Evolutionary conservation across 352 stramenopile species (phyloP).

Genomic region (Globisporangium cystogenes): DNA sequence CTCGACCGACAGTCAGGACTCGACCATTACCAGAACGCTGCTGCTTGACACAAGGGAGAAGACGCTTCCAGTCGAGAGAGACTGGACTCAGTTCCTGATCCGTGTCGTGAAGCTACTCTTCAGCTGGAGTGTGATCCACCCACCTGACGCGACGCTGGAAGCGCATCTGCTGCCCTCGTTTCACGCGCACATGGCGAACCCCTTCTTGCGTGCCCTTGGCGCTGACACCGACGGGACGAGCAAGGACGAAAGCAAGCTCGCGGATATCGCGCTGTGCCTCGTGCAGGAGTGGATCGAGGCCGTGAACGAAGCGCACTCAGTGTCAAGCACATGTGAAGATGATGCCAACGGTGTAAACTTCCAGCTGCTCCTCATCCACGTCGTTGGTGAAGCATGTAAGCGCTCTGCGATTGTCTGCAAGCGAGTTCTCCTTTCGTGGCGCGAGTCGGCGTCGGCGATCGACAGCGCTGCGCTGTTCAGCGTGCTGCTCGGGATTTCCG

Average conservation of each 20-base stretch:
- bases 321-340: background rate
- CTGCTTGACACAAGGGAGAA: background rate
- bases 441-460: background rate
- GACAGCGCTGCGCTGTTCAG: constrained; percentile 17
- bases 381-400: constrained; percentile 11
- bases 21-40: background rate
- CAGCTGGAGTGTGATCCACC: constrained; percentile 4
- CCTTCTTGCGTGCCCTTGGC: constrained; percentile 1
- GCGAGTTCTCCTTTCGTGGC: constrained; percentile 6
- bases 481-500: constrained; percentile 11
- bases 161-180: constrained; percentile 1
- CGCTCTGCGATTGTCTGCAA: constrained; percentile 3
- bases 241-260: background rate
- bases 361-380: constrained; percentile 23
- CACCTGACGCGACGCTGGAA: constrained; percentile 1
- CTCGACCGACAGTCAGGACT: background rate
- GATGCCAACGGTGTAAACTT: constrained; percentile 7
- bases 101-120: constrained; percentile 7
- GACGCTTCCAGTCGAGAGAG: background rate
- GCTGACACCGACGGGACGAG: background rate
- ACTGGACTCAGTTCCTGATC: constrained; percentile 1
- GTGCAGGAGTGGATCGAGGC: constrained; percentile 2
- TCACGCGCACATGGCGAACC: background rate
- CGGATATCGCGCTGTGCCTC: constrained; percentile 5
- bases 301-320: background rate